Evolutionary conservation across 768 basidiomycete species (phyloP).

Genomic region (Stropharia rugosoannulata): DNA sequence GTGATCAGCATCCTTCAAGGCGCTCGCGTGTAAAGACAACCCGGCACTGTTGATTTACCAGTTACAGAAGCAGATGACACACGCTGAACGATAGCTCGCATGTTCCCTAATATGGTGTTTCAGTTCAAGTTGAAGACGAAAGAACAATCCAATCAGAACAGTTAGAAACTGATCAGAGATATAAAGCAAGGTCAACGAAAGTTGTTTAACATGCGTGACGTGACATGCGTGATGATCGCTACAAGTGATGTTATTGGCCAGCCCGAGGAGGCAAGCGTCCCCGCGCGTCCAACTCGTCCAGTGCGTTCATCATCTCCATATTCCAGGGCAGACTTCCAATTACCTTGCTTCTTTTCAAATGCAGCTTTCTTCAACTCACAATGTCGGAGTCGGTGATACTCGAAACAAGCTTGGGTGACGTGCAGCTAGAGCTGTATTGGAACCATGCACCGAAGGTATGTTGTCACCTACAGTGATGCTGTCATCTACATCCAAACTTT

Average conservation of each 20-base stretch:
- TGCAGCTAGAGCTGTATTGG: constrained; percentile 92
- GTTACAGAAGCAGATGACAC: constrained; percentile 84
- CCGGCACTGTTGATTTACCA: constrained; percentile 42
- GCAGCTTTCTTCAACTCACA: neutral
- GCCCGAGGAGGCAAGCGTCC: neutral
- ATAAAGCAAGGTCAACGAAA: neutral
- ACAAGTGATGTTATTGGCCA: constrained; percentile 4
- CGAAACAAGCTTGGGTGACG: constrained; percentile 82
- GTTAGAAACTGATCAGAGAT: neutral
- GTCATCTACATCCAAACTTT: constrained; percentile 13
- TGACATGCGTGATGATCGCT: constrained; percentile 3
- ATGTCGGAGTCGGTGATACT: constrained; percentile 62
- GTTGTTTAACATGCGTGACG: neutral
- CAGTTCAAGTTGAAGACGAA: neutral
- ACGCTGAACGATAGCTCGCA: constrained; percentile 87
- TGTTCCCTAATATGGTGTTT: constrained; percentile 23
- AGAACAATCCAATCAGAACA: neutral
- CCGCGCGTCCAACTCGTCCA: neutral
- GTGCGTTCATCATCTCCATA: constrained; percentile 3
- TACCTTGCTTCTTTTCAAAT: neutral
- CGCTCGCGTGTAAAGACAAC: neutral
- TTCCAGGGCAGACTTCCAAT: neutral
- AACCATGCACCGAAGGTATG: constrained; percentile 76
- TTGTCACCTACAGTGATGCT: neutral
- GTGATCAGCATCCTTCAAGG: neutral